phyloP scores from a whole-genome alignment of 352 stramenopile genomes.

The Globisporangium orthogonon region DNA sequence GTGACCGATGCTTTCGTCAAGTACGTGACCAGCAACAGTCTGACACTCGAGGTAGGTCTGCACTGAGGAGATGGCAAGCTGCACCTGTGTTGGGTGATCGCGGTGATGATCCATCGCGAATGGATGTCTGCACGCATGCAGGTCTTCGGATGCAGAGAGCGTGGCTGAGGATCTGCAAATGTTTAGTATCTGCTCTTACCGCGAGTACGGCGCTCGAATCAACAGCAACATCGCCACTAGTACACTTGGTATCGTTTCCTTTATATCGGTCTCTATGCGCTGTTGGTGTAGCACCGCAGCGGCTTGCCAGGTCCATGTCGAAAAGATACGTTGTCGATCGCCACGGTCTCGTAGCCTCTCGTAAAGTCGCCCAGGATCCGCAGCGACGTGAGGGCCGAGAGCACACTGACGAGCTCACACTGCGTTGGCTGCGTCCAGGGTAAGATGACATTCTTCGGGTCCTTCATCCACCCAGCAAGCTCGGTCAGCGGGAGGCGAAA shows the following conservation, averaged over 20 bases:
- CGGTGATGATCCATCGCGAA: not conserved
- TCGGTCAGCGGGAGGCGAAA: conserved; percentile 81
- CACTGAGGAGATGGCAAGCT: not conserved
- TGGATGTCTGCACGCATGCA: not conserved
- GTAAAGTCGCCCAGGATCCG: conserved; percentile 91
- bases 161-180: not conserved
- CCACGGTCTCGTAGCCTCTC: conserved; percentile 84
- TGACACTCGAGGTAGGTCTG: conserved; percentile 35
- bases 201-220: no score
- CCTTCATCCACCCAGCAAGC: conserved; percentile 82
- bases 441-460: conserved; percentile 87
- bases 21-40: conserved; percentile 33
- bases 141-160: conserved; percentile 7
- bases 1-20: conserved; percentile 45
- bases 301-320: conserved; percentile 48
- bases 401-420: conserved; percentile 87
- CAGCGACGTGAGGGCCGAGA: conserved; percentile 80
- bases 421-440: conserved; percentile 58
- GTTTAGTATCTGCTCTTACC: no score
- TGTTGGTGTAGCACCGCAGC: conserved; percentile 34
- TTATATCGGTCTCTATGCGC: conserved; percentile 6
- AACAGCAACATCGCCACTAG: not conserved
- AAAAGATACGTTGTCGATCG: conserved; percentile 78
- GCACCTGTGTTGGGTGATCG: not conserved
- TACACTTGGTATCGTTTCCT: not conserved